Base-by-base conservation (phyloP, 2,329 filamentous ascomycete genomes). In the Teratosphaeria gauchensis region DNA sequence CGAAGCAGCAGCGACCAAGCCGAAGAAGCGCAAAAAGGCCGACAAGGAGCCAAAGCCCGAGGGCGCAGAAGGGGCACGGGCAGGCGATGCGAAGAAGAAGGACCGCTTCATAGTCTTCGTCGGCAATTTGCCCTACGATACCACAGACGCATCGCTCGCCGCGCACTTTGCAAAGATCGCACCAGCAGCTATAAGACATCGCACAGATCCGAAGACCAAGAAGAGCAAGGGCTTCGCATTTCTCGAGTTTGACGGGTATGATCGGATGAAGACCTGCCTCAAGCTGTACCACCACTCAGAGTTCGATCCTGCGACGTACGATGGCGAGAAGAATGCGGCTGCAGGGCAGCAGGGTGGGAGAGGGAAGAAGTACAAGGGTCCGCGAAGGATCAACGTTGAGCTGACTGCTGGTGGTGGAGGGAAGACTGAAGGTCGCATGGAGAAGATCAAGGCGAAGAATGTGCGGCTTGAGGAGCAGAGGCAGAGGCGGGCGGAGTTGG, bases 221-320 rank as follows among this genome's bases (percentile, higher is more conserved):
- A 83, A 85, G 64, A 87, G 84, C 69, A 87, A 87, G 65, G 89
- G 90, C 38, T 87, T 88, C 68, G 90, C 89, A 5, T 95, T 96
- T 73, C 79, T 97, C 66, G 92, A 97, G 74, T 97, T 96, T 71
- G 85, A 85, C 63, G 82, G 85, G 65, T 95, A 86, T 75, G 88
- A 92, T 74, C 84, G 88, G 71, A 95, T 96, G 90, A 89, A 95
- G 79, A 94, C 90, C 33, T 95, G 90, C 70, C 80, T 97, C 61
- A 89, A 92, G 74, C 84, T 90, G 63, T 92, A 92, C 76, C 92
- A 97, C 76, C 92, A 96, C 76, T 88, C 84, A 60, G 81, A 81
- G 63, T 95, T 96, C 71, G 77, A 84, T 60, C 80, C 65, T 6
- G 64, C 67, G 58, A 64, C 64, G 11, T 58, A 60, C 12, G 58